These are phyloP conservation scores for Lasiodiplodia gonubiensis DNA, from an alignment of 2,329 filamentous ascomycete genomes.

Conservation along the genomic window DNA sequence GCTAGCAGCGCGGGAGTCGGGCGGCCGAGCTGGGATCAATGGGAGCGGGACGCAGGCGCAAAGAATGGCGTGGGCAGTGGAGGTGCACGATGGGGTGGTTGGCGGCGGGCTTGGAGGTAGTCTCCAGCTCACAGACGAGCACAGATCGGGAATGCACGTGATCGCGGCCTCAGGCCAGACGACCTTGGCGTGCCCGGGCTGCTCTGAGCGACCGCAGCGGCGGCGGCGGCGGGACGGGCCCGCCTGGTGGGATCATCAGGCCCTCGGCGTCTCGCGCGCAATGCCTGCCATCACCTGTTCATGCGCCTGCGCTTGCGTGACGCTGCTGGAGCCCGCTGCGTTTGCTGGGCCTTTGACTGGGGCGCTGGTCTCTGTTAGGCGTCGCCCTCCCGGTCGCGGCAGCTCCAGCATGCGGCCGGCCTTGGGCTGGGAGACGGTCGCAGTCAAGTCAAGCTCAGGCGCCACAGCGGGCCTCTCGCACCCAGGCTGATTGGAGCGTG, in stretches of 20 bases:
- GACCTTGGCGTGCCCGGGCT: not conserved
- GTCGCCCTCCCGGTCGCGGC: conserved; percentile 3
- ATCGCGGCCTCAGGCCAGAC: not conserved
- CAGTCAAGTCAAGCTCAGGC: conserved; percentile 9
- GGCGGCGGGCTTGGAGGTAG: conserved; percentile 18
- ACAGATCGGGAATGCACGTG: conserved; percentile 14
- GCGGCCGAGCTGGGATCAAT: conserved; percentile 18
- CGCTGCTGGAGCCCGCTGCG: not conserved
- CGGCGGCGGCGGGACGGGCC: not conserved
- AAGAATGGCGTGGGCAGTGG: conserved; percentile 28
- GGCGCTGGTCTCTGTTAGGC: not conserved
- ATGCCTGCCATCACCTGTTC: conserved; percentile 13
- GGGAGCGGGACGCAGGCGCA: conserved; percentile 22
- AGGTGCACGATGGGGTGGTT: conserved; percentile 15
- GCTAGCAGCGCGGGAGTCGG: conserved; percentile 21
- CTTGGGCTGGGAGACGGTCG: conserved; percentile 2
- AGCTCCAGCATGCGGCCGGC: not conserved
- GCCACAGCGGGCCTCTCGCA: conserved; percentile 10
- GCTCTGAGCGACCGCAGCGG: conserved; percentile 7
- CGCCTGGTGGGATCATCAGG: not conserved
- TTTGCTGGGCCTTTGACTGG: not conserved
- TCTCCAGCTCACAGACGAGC: conserved; percentile 22
- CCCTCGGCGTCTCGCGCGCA: not conserved
- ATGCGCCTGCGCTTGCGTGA: not conserved
- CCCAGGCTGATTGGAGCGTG: conserved; percentile 25